Base-by-base conservation (phyloP, 768 basidiomycete species). In the Russula foetens region DNA sequence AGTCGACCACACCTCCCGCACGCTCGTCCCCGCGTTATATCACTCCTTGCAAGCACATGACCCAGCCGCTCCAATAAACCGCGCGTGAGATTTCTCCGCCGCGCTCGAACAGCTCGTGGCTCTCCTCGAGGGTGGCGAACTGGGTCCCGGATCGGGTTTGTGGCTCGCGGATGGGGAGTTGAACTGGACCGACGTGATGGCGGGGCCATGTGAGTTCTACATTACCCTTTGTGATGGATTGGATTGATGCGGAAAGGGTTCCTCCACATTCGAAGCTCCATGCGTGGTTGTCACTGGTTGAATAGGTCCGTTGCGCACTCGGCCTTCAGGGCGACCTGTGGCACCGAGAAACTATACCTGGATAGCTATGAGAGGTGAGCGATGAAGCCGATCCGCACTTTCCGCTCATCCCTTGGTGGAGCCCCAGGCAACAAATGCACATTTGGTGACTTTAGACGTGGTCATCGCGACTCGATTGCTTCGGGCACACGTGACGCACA, bases 21-120 rank as follows among this genome's bases (percentile, higher is more conserved):
- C 72, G 8, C 69, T 90, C 43, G 77, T 90, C 3, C 87, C 88
- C 7, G 77, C 84, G 0, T 90, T 90, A 71, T 89, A 89, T 67
- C 81, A 86, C 29, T 88, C 77, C 66, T 77, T 90, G 29, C 87
- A 90, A 73, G 84, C 86, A 0, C 88, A 87, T 71, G 82, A 82
- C 7, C 55, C 68, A 9, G 71, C 70, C 4, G 75, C 80, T 1
- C 86, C 88, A 68, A 76, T 2, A 1, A 19, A 12, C 19, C 19
- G 28, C n/a, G n/a, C 12, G 17, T n/a, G 23, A 1, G 53, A 44
- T 7, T 54, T 54, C 29, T 12, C 41, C 0, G 21, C 0, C 5
- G 53, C 53, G 41, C 1, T 53, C 0, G 39, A 28, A 29, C 26
- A 29, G 3, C 52, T 53, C 39, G 19, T 19, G n/a, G 31, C 43